These are phyloP conservation scores for Hygrocybe punicea DNA, from an alignment of 768 basidiomycete genomes.

Conservation along the genomic window DNA sequence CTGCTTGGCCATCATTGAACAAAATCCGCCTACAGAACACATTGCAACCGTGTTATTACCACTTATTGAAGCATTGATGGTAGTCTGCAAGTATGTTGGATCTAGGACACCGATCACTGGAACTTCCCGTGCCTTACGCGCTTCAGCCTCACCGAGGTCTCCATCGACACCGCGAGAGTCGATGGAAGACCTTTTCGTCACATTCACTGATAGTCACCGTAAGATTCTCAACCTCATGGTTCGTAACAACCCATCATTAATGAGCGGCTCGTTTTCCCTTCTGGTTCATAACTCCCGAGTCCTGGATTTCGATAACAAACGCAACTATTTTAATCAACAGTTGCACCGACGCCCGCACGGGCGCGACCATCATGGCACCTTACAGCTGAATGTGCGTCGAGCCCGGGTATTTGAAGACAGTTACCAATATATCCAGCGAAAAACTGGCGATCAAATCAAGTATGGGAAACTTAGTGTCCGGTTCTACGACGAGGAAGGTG, in stretches of 20 bases:
- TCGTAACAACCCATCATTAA: conserved; percentile 93
- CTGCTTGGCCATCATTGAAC: conserved; percentile 80
- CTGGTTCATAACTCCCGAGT: conserved; percentile 94
- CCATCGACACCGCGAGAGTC: conserved; percentile 67
- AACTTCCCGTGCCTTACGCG: conserved; percentile 52
- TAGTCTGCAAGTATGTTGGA: conserved; percentile 93
- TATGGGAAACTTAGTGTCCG: conserved; percentile 95
- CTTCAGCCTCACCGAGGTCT: conserved; percentile 66
- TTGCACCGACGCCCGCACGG: conserved; percentile 77
- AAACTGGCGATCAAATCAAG: conserved; percentile 94
- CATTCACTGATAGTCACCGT: conserved; percentile 89
- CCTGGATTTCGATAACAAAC: conserved; percentile 99
- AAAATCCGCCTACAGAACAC: conserved; percentile 75
- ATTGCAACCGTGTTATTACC: conserved; percentile 91
- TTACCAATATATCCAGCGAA: conserved; percentile 85
- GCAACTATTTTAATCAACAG: conserved; percentile 92
- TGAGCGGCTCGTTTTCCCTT: conserved; percentile 97
- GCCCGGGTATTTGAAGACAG: conserved; percentile 97
- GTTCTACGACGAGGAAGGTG: conserved; percentile 96
- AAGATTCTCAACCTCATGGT: conserved; percentile 97
- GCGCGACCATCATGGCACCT: conserved; percentile 76
- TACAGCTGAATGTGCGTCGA: conserved; percentile 86
- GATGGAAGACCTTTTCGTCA: conserved; percentile 88
- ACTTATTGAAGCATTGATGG: conserved; percentile 95
- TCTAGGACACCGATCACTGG: conserved; percentile 50